Evolutionary conservation across 768 basidiomycete genomes (phyloP), one percentile per base, ranked within the genome.

Genomic region (Phlebiopsis flavidoalba): DNA sequence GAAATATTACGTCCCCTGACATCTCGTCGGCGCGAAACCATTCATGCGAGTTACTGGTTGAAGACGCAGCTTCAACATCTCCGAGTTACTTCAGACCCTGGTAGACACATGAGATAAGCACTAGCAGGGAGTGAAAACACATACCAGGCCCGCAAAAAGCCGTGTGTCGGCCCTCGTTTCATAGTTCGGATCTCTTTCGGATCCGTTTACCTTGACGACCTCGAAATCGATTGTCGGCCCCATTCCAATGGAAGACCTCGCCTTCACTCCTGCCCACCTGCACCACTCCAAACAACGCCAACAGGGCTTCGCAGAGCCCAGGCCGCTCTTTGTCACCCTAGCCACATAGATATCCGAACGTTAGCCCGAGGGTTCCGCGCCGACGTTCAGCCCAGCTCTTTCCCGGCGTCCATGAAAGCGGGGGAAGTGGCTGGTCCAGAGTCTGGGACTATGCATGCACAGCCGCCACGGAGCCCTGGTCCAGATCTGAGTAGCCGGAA

Each of bases 281-380:
- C 80, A 84, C 81, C 81, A 85, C 58, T 80, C 77, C 35, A 85
- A 60, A 59, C 83, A 84, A 47, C 83, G 71, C 79, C 81, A 82
- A 66, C 82, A 84, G 36, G 83, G 83, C 67, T 74, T 75, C 14
- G 82, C 78, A 53, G 70, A 72, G n/a, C 80, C 81, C 68, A 79
- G 69, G n/a, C 80, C 83, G 22, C 70, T 70, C 67, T 79, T 81
- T 17, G 76, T 80, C 57, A 79, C 71, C 14, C 83, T 76, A 17
- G 76, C 80, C 43, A 85, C 82, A 54, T 83, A 84, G 24, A 84
- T 67, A 66, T 84, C 83, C 37, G 81, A 79, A 1, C 83, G 54
- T 80, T 81, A 47, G 79, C 73, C 57, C 72, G 74, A 6, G 78
- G 64, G 60, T 77, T 76, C 12, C 77, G 70, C 45, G 70, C 45